Base-by-base conservation (phyloP, 225 moss, liverwort and hornwort species). In the Asterella californica region DNA sequence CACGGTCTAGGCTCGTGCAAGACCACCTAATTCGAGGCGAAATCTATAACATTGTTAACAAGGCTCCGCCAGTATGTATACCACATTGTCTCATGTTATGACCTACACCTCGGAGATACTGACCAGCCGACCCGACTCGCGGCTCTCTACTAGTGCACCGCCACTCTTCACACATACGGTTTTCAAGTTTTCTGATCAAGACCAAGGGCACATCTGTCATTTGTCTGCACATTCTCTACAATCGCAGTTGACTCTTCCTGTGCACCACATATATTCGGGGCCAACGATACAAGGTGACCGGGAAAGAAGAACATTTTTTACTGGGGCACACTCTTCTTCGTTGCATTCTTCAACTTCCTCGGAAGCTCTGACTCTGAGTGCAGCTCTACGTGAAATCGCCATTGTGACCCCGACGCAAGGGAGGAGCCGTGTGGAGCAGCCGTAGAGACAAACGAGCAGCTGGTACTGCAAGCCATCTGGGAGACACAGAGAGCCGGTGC, bases 301-400 rank as follows among this genome's bases (percentile, higher is more conserved):
- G 4, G 42, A 7, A 42, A 34, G n/a, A 46, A 14, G 19, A 64
- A 93, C 93, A 89, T 94, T 90, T 87, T 91, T 93, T 8, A 36
- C 0, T 5, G 93, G 90, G 15, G 91, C 93, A 61, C 91, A 88
- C 0, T 93, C 93, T 83, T 93, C 93, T 15, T 93, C 93, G 57
- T 93, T 93, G 37, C 86, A 86, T 72, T 93, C 94, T 78, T 93
- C 89, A 6, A 89, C 92, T 29, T 76, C 38, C 85, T 91, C 83
- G 10, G 79, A 65, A 52, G 74, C 78, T 82, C 84, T 88, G 6
- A 83, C 83, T 70, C 10, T 77, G 25, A 65, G 45, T 15, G 25
- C 25, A 2, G 30, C 11, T 52, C 57, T 83, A 0, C 79, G 33
- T 17, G 60, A 5, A 46, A 25, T 32, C 46, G 37, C 48, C 59